These are phyloP conservation scores for Nephelium lappaceum DNA, from an alignment of 345 rosid species.

Conservation along the genomic window DNA sequence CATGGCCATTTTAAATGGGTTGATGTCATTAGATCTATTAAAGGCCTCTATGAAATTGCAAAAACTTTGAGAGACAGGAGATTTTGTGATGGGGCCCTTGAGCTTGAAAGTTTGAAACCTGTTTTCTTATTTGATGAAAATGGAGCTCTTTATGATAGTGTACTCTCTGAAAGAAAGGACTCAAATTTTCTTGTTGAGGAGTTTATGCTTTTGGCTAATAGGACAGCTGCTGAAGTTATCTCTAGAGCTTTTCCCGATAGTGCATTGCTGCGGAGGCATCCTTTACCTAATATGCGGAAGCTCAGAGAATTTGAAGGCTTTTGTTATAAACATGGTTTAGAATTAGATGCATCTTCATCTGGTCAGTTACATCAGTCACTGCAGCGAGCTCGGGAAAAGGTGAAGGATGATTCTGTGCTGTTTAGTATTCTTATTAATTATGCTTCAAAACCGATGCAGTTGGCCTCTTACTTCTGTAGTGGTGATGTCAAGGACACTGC, in stretches of 20 bases:
- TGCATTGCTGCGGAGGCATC: conserved; percentile 83
- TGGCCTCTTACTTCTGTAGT: conserved; percentile 80
- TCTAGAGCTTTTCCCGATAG: conserved; percentile 79
- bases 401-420: conserved; percentile 70
- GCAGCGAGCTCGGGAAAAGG: conserved; percentile 57
- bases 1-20: conserved; percentile 68
- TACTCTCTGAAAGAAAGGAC: conserved; percentile 42
- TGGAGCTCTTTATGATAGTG: conserved; percentile 74
- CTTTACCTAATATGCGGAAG: conserved; percentile 82
- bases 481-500: conserved; percentile 56
- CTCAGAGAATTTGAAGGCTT: conserved; percentile 84
- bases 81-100: conserved; percentile 72
- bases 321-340: conserved; percentile 73
- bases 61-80: conserved; percentile 60
- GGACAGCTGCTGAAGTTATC: conserved; percentile 85
- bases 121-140: conserved; percentile 58
- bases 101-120: conserved; percentile 63
- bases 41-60: conserved; percentile 60
- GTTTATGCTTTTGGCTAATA: conserved; percentile 93
- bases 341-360: conserved; percentile 76
- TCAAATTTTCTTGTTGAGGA: conserved; percentile 84
- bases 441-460: conserved; percentile 84
- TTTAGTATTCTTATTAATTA: conserved; percentile 61
- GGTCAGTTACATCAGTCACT: conserved; percentile 58
- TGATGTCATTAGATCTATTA: conserved; percentile 63